Base-by-base conservation (phyloP, 2,329 filamentous ascomycete species). In the Xylaria sp. region DNA sequence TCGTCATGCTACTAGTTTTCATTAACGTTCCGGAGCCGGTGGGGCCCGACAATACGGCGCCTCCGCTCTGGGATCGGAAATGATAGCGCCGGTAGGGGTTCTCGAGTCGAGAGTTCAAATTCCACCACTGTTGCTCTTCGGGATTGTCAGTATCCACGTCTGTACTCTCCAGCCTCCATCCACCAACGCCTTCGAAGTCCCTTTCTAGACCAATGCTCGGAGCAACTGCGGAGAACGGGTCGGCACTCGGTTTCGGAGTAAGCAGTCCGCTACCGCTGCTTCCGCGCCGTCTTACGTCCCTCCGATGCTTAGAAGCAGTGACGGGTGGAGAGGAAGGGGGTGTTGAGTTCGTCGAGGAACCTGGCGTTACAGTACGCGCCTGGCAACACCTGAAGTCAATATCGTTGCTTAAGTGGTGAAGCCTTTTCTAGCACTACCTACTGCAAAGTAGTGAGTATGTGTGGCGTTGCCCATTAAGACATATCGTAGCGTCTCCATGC, bases 151-250 rank as follows among this genome's bases (percentile, higher is more conserved):
- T 66, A 56, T 74, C 71, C 13, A 72, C 57, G 41, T 71, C 72
- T 4, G 67, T 71, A 28, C 70, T 71, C 10, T 76, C 76, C 1
- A 88, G 71, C 57, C 87, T 80, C 87, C 87, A 90, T 2, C 88
- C 88, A 20, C 88, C 88, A 1, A 90, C 78, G 8, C 88, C 88
- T 72, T 90, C 88, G 71, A 85, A 90, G 74, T 90, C 88, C 37
- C 88, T 80, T 63, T 86, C 84, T 3, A 86, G 78, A 0, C 86
- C 86, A 41, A 86, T 77, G 69, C 83, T 85, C 8, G 85, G 82
- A 15, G 83, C 79, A 18, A 87, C 50, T 8, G 50, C 74, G 6
- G 82, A 80, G 52, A 84, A 74, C 8, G 79, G 77, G 34, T 77
- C 72, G 39, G 70, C 68, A 44, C 70, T 64, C 12, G 66, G 67